A percentile compares a stretch with the other conserved stretches of the same genome.
These are phyloP conservation scores for Tetracentron sinense DNA, from an alignment of 164 flowering plant genomes.

Conservation along the genomic window DNA sequence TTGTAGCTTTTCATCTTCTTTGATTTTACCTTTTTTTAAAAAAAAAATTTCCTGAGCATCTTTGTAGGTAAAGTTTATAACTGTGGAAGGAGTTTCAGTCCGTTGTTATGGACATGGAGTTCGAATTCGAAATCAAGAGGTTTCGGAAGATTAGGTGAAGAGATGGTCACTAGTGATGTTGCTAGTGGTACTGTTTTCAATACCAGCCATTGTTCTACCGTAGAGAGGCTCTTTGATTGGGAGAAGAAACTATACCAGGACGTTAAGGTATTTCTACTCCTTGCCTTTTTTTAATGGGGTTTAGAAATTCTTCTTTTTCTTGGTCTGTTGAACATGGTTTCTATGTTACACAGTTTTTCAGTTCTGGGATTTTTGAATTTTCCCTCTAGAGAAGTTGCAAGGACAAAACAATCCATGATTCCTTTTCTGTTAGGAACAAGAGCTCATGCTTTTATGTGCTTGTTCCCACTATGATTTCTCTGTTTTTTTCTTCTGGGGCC, in stretches of 20 bases:
- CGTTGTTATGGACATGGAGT: conserved; percentile 64
- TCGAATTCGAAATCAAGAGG: conserved; percentile 42
- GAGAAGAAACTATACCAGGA: conserved; percentile 89
- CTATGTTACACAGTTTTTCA: too few relatives aligned
- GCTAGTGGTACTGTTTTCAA: conserved; percentile 18
- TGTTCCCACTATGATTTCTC: too few relatives aligned
- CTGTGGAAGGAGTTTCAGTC: conserved; percentile 59
- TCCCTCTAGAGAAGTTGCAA: too few relatives aligned
- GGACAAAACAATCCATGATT: too few relatives aligned
- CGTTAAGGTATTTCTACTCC: conserved; percentile 61
- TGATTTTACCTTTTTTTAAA: neutral
- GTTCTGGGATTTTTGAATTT: too few relatives aligned
- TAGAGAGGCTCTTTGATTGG: conserved; percentile 95
- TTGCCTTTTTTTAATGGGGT: neutral
- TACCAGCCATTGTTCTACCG: conserved; percentile 68
- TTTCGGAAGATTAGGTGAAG: conserved; percentile 47
- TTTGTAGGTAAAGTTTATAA: conserved; percentile 55
- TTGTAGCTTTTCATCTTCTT: too few relatives aligned
- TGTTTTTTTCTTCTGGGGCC: too few relatives aligned
- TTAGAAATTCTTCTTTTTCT: neutral
- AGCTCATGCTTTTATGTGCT: too few relatives aligned
- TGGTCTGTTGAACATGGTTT: too few relatives aligned
- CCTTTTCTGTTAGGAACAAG: too few relatives aligned
- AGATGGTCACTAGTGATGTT: conserved; percentile 21
- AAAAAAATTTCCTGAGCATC: neutral